Base-by-base conservation (phyloP, 257 asterid species). In the Cinchona pubescens region DNA sequence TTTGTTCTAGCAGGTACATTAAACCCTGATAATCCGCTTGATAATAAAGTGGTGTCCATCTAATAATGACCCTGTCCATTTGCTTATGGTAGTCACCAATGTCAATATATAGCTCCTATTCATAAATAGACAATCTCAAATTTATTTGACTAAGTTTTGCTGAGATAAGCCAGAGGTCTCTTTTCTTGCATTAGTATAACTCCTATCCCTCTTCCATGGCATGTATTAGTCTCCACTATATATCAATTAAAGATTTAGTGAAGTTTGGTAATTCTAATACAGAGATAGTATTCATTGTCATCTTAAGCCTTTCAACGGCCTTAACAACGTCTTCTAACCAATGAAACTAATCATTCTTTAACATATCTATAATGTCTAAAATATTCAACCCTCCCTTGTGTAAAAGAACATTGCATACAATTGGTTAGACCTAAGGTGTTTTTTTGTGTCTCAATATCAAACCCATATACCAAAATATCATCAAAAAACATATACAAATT, bases 321-420 rank as follows among this genome's bases (percentile, higher is more conserved):
- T 11, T 1, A 9, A 18, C 2, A n/a, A 53, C 32, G 0, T 7
- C 21, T 12, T 4, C 14, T 9, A 3, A 32, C 51, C 23, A 53
- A 13, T 32, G 13, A 4, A 71, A 71, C 5, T 5, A 12, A 3
- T 15, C 23, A n/a, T 40, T 67, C 15, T 40, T 42, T 6, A 40
- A 0, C 34, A 38, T 2, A 5, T 23, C 55, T 3, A 5, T 42
- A 2, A 48, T 74, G 71, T 0, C 64, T 72, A 0, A 74, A 19
- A 7, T 74, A 74, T 1, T 63, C 37, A 4, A 74, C 46, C 4
- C 19, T 19, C 5, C 21, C 1, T 0, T 29, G 62, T 2, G 35
- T 53, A 63, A 74, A 74, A 18, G 46, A 19, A 34, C 38, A 48
- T 35, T 64, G 51, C 48, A 62, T 7, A 62, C 7, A 74, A 74